Conservation (phyloP, 345 rosid genomes). For the Bruguiera gymnorhiza region DNA sequence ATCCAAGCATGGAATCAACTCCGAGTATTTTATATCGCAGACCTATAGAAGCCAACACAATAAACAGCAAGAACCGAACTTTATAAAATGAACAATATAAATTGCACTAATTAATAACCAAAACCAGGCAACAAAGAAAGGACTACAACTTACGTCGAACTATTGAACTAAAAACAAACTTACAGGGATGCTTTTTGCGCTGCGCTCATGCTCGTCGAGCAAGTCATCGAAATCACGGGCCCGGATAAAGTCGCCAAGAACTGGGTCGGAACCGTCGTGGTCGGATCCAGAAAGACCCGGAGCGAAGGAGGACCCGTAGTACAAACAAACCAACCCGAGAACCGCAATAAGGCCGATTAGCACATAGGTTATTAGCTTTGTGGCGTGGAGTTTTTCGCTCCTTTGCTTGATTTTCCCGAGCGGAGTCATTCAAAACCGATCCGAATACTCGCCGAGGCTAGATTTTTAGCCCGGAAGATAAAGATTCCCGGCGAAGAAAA, state of each 20-base stretch:
- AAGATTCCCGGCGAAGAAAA: no score
- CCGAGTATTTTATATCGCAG: conserved; percentile 74
- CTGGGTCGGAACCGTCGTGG: conserved; percentile 43
- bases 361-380: conserved; percentile 49
- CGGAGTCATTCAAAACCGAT: no score
- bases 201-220: conserved; percentile 34
- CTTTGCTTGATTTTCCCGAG: conserved; percentile 50
- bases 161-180: conserved; percentile 6
- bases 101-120: background rate
- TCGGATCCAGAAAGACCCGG: conserved; percentile 66
- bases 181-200: conserved; percentile 60
- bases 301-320: conserved; percentile 68
- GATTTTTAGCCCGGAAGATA: no score
- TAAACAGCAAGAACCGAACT: background rate
- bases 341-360: conserved; percentile 54
- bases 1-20: conserved; percentile 91
- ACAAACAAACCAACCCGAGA: conserved; percentile 70
- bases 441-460: no score
- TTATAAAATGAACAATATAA: background rate
- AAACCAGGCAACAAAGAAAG: background rate
- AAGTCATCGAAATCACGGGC: conserved; percentile 34
- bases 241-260: conserved; percentile 23
- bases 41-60: conserved; percentile 37
- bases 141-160: background rate
- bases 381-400: conserved; percentile 41